phyloP scores from a whole-genome alignment of 2,329 filamentous ascomycete genomes.

The Xylaria hypoxylon region DNA sequence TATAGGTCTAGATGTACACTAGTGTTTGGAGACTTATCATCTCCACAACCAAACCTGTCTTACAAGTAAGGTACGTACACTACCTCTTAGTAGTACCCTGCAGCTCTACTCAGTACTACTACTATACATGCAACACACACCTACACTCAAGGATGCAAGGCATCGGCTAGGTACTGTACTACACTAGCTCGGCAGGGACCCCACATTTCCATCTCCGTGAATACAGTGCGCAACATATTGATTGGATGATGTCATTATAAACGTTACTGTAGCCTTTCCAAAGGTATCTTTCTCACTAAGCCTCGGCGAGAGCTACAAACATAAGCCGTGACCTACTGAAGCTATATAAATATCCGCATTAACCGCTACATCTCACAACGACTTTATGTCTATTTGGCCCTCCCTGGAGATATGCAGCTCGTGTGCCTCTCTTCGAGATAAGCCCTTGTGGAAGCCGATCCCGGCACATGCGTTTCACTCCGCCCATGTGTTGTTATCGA shows the following conservation, averaged over 20 bases:
- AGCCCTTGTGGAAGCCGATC: constrained; percentile 17
- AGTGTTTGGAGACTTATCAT: not conserved
- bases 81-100: too few species aligned
- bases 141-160: too few species aligned
- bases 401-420: not conserved
- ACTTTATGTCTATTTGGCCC: not conserved
- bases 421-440: constrained; percentile 2
- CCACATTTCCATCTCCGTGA: too few species aligned
- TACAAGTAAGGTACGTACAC: not conserved
- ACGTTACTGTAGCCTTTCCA: not conserved
- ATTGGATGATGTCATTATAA: constrained; percentile 20
- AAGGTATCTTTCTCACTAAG: not conserved
- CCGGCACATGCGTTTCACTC: not conserved
- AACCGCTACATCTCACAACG: not conserved
- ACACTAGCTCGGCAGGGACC: not conserved
- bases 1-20: too few species aligned
- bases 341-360: constrained; percentile 9
- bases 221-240: not conserved
- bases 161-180: not conserved
- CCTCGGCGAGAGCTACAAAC: constrained; percentile 1
- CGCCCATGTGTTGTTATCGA: constrained; percentile 29
- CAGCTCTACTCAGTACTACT: too few species aligned
- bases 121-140: not conserved
- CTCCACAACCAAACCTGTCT: constrained; percentile 12
- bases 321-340: not conserved